Conservation (phyloP, 1,284 basidiomycete species). For the Stereum hirsutum region DNA sequence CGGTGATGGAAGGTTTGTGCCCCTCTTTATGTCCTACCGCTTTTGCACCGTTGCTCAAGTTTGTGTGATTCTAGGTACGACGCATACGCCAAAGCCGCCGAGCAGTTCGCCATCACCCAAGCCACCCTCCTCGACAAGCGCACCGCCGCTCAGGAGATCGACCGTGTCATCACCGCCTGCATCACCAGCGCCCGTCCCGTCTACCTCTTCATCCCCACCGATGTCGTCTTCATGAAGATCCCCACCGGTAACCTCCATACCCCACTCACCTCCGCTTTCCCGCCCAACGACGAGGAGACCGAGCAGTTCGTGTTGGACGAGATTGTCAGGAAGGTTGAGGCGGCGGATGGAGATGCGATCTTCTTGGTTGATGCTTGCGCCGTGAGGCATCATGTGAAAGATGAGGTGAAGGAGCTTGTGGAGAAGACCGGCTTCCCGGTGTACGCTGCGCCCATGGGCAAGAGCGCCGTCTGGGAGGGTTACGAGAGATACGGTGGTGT, state of each 20-base stretch:
- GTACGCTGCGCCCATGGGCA: slow-evolving; percentile 84
- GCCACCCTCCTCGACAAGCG: slow-evolving; percentile 45
- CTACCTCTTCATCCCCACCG: slow-evolving; percentile 84
- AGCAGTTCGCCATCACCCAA: slow-evolving; percentile 70
- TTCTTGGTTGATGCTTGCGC: slow-evolving; percentile 88
- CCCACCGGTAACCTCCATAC: slow-evolving; percentile 56
- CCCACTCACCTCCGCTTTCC: slow-evolving; percentile 44
- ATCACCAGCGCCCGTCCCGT: slow-evolving; percentile 75
- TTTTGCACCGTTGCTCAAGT: neutral
- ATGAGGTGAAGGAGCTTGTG: slow-evolving; percentile 64
- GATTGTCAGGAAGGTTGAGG: slow-evolving; percentile 56
- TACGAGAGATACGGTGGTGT: slow-evolving; percentile 86
- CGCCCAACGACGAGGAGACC: slow-evolving; percentile 47
- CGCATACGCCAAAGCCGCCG: slow-evolving; percentile 72
- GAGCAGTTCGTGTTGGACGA: slow-evolving; percentile 70
- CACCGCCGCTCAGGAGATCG: slow-evolving; percentile 66
- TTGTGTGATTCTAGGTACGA: slow-evolving; percentile 40
- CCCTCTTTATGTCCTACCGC: neutral
- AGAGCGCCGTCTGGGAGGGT: slow-evolving; percentile 72
- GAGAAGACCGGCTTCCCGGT: slow-evolving; percentile 70
- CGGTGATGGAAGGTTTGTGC: slow-evolving; percentile 62
- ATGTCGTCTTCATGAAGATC: slow-evolving; percentile 69
- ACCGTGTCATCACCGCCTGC: slow-evolving; percentile 71
- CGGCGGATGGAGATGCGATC: slow-evolving; percentile 57
- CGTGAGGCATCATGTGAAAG: slow-evolving; percentile 67